These are phyloP conservation scores for Magnaporthales sp. DNA, from an alignment of 2,329 filamentous ascomycete species.

Conservation along the genomic window DNA sequence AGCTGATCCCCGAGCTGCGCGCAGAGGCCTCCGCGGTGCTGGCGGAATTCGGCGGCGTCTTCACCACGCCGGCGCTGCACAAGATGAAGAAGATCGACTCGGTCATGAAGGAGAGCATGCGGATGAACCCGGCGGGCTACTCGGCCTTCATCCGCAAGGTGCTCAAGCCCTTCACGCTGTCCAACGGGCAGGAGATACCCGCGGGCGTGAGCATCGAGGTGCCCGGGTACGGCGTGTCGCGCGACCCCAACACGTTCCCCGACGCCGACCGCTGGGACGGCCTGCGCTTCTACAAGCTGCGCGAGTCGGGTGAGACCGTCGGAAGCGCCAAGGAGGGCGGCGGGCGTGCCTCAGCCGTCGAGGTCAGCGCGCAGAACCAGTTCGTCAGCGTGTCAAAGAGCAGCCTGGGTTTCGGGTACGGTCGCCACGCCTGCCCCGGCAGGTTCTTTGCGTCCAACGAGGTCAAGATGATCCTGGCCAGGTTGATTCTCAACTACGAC, in stretches of 20 bases:
- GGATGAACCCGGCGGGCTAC: not conserved
- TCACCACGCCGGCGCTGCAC: slow-evolving; percentile 18
- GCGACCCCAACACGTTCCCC: slow-evolving; percentile 26
- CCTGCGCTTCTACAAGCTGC: slow-evolving; percentile 27
- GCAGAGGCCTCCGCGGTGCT: slow-evolving; percentile 37
- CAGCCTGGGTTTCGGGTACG: slow-evolving; percentile 28
- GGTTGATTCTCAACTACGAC: slow-evolving; percentile 20
- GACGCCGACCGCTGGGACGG: slow-evolving; percentile 28
- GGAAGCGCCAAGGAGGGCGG: not conserved
- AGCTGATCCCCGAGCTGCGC: slow-evolving; percentile 40
- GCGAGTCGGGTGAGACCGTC: slow-evolving; percentile 12
- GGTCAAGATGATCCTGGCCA: slow-evolving; percentile 26
- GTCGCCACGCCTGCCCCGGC: slow-evolving; percentile 29
- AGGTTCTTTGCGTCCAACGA: slow-evolving; percentile 29
- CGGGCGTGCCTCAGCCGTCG: slow-evolving; percentile 12
- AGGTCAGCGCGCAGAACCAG: slow-evolving; percentile 26
- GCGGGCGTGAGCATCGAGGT: slow-evolving; percentile 33
- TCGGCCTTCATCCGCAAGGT: slow-evolving; percentile 42
- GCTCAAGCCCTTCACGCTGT: slow-evolving; percentile 39
- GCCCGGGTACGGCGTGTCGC: slow-evolving; percentile 24
- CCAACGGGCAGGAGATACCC: slow-evolving; percentile 42
- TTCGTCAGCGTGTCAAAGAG: slow-evolving; percentile 27
- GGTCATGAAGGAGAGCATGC: slow-evolving; percentile 7
- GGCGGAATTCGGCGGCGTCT: slow-evolving; percentile 19
- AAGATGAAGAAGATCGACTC: slow-evolving; percentile 7